These are phyloP conservation scores for Pilobolus umbonatus DNA, from an alignment of 192 early-diverging fungal genomes.

Conservation along the genomic window DNA sequence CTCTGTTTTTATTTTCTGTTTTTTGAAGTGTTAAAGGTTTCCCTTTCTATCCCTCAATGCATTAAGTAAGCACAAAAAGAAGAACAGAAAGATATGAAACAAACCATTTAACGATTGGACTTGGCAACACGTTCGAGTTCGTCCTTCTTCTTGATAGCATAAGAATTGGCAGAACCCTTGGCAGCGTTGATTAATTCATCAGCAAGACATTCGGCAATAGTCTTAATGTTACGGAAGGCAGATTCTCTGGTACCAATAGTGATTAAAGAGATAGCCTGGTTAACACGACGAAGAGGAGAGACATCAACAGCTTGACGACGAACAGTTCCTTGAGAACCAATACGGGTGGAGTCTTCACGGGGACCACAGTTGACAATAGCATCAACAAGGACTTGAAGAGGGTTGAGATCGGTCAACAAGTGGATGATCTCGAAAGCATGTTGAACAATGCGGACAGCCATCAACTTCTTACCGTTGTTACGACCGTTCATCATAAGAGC, in stretches of 20 bases:
- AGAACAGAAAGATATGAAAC: background rate
- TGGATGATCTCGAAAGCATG: conserved; percentile 99
- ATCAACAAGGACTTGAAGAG: conserved; percentile 96
- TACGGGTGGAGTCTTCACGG: conserved; percentile 98
- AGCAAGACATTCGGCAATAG: conserved; percentile 98
- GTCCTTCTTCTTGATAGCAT: conserved; percentile 99
- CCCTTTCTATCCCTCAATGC: background rate
- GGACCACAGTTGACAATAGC: conserved; percentile 99
- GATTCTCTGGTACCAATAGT: conserved; percentile 97
- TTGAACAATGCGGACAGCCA: conserved; percentile 98
- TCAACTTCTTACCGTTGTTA: conserved; percentile 99
- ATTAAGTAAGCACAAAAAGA: background rate
- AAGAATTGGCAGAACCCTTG: conserved; percentile 97
- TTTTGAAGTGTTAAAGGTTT: background rate
- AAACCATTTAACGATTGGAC: conserved; percentile 21
- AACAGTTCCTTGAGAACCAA: conserved; percentile 95
- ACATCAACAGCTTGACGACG: conserved; percentile 99
- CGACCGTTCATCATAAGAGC: conserved; percentile 99
- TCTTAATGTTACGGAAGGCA: conserved; percentile 99
- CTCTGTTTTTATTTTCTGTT: background rate
- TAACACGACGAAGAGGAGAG: conserved; percentile 95
- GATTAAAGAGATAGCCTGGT: conserved; percentile 91
- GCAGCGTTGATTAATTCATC: conserved; percentile 99
- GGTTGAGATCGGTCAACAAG: conserved; percentile 97
- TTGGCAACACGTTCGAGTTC: conserved; percentile 91